Evolutionary conservation across 2,329 filamentous ascomycete species (phyloP).

Genomic region (Trichophyton schoenleinii): DNA sequence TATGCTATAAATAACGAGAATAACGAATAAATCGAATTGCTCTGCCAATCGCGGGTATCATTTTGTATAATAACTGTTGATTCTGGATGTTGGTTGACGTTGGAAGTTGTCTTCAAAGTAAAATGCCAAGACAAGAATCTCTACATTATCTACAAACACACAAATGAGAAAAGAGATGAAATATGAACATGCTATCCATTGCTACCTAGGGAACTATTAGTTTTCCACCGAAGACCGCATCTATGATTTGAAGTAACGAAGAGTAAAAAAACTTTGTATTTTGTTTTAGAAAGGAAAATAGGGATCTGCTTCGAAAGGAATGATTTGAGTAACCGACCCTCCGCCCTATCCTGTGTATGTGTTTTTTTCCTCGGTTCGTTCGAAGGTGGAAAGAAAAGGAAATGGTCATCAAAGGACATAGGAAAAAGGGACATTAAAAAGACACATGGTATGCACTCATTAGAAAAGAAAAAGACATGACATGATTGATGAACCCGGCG

Average conservation of each 20-base stretch:
- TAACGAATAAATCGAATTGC: no score
- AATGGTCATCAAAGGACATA: neutral
- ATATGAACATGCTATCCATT: neutral
- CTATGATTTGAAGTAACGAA: neutral
- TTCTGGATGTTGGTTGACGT: no score
- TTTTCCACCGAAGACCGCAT: neutral
- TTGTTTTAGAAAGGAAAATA: neutral
- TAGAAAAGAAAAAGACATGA: constrained; percentile 15
- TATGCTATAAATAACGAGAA: no score
- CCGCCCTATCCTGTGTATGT: neutral
- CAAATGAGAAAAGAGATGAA: neutral
- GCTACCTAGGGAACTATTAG: neutral
- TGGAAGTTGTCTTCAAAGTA: no score
- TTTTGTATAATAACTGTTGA: no score
- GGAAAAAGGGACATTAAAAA: constrained; percentile 1
- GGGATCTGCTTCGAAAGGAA: neutral
- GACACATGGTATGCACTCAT: constrained; percentile 5
- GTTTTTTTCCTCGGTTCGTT: constrained; percentile 1
- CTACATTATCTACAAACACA: no score
- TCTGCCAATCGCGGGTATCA: no score
- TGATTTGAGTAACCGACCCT: neutral
- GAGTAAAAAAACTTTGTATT: neutral
- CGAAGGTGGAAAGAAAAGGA: neutral
- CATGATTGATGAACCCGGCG: constrained; percentile 9
- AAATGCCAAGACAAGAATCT: no score